Percentiles rank a stretch among this genome's conserved stretches.
Conservation (phyloP, 2,329 filamentous ascomycete genomes). For the Sphaerostilbella broomeana region DNA sequence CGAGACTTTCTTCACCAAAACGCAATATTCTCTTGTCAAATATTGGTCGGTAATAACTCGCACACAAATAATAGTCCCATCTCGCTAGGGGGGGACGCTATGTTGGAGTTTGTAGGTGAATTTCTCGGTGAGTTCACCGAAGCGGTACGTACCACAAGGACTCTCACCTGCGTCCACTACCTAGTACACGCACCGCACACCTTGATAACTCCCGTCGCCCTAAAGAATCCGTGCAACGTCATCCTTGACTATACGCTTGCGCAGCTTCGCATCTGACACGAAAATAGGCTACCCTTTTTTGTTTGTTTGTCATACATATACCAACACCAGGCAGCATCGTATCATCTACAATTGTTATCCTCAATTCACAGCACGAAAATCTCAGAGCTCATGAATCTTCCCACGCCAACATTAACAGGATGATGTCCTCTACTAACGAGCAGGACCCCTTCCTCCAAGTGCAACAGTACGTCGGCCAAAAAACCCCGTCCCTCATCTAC, state of each 20-base stretch:
- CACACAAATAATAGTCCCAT: too few species aligned
- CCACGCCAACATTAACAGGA: slow-evolving; percentile 29
- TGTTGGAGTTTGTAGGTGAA: slow-evolving; percentile 2
- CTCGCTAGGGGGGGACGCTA: neutral
- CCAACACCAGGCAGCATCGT: too few species aligned
- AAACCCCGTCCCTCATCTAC: neutral
- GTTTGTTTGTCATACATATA: neutral
- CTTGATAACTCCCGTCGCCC: slow-evolving; percentile 9
- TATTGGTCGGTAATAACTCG: neutral
- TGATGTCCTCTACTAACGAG: slow-evolving; percentile 63
- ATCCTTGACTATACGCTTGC: slow-evolving; percentile 6
- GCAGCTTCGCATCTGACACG: neutral
- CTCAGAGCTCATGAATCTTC: slow-evolving; percentile 19
- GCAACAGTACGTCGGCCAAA: slow-evolving; percentile 54
- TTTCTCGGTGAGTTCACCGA: slow-evolving; percentile 4
- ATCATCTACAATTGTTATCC: neutral
- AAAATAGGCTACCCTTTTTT: neutral
- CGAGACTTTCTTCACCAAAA: too few species aligned
- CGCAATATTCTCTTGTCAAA: too few species aligned
- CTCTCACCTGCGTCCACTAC: slow-evolving; percentile 3
- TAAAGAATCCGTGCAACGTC: slow-evolving; percentile 11
- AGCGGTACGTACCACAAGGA: slow-evolving; percentile 10
- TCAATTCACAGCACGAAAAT: neutral
- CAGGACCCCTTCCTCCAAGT: slow-evolving; percentile 68
- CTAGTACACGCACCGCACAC: too few species aligned